A percentile compares a stretch with the other conserved stretches of the same genome.
phyloP scores from a whole-genome alignment of 1,284 basidiomycete genomes.

The Exobasidium rhododendri region DNA sequence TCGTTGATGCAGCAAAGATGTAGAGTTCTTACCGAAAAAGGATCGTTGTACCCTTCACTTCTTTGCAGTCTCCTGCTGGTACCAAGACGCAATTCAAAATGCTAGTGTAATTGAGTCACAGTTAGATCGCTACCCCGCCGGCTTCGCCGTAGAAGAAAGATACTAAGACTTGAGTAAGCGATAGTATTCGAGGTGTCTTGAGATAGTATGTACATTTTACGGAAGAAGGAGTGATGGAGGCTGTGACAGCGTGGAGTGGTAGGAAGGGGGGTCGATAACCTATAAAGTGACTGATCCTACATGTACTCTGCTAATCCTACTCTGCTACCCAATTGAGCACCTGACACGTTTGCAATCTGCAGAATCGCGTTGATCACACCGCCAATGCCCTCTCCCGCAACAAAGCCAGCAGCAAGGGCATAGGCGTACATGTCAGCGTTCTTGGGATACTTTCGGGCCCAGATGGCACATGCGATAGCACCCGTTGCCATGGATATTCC shows the following conservation, averaged over 20 bases:
- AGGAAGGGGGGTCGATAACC: too few species aligned
- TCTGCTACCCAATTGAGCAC: slow-evolving; percentile 22
- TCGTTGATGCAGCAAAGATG: slow-evolving; percentile 18
- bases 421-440: slow-evolving; percentile 62
- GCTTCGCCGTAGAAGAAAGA: not conserved
- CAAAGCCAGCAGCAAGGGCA: slow-evolving; percentile 63
- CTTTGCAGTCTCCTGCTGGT: not conserved
- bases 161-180: not conserved
- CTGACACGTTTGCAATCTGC: slow-evolving; percentile 35
- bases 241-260: too few species aligned
- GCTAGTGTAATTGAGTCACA: too few species aligned
- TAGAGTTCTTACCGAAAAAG: not conserved
- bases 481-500: slow-evolving; percentile 49
- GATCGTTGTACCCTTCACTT: slow-evolving; percentile 3
- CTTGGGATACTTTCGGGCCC: slow-evolving; percentile 59
- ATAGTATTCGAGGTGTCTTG: not conserved
- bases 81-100: not conserved
- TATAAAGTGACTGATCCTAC: too few species aligned
- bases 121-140: too few species aligned
- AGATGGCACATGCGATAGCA: slow-evolving; percentile 56
- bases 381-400: slow-evolving; percentile 69
- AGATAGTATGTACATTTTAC: not conserved
- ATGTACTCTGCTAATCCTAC: too few species aligned
- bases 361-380: slow-evolving; percentile 65
- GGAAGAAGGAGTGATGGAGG: slow-evolving; percentile 25